Percentiles rank a stretch among this genome's conserved stretches.
Evolutionary conservation across 2,329 filamentous ascomycete species (phyloP).

Genomic region (Diaporthe velutina): DNA sequence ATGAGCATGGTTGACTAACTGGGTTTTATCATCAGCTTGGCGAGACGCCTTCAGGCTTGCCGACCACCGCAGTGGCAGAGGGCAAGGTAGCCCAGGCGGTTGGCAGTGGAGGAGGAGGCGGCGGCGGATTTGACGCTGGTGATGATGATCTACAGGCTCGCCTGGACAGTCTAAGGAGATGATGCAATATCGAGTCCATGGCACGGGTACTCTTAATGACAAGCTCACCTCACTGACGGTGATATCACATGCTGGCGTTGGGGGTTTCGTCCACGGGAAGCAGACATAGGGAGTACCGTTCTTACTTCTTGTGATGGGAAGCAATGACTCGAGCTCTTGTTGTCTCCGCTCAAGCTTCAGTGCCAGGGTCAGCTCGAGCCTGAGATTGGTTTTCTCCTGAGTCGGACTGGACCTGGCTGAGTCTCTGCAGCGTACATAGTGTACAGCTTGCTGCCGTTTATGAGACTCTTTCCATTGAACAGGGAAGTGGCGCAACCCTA

Average conservation of each 20-base stretch:
- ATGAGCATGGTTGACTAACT: constrained; percentile 43
- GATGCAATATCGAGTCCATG: constrained; percentile 37
- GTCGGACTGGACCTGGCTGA: background rate
- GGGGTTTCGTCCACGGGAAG: background rate
- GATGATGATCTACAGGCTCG: constrained; percentile 96
- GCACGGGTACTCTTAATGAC: background rate
- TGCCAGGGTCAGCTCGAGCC: background rate
- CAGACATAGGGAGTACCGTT: constrained; percentile 7
- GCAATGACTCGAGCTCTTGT: constrained; percentile 13
- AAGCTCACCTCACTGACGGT: background rate
- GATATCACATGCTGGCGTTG: constrained; percentile 12
- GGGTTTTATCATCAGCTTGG: constrained; percentile 74
- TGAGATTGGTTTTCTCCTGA: background rate
- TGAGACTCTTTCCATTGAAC: background rate
- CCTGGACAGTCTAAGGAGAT: constrained; percentile 84
- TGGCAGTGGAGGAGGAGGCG: constrained; percentile 73
- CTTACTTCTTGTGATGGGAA: background rate
- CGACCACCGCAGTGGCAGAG: constrained; percentile 79
- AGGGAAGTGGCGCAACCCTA: background rate
- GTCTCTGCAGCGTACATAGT: background rate
- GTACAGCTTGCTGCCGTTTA: background rate
- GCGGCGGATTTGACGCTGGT: constrained; percentile 71
- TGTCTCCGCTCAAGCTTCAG: background rate
- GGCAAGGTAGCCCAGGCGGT: constrained; percentile 88
- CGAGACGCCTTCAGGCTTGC: constrained; percentile 88